These are phyloP conservation scores for Pythium sukuiense DNA, from an alignment of 352 stramenopile species.

Conservation along the genomic window DNA sequence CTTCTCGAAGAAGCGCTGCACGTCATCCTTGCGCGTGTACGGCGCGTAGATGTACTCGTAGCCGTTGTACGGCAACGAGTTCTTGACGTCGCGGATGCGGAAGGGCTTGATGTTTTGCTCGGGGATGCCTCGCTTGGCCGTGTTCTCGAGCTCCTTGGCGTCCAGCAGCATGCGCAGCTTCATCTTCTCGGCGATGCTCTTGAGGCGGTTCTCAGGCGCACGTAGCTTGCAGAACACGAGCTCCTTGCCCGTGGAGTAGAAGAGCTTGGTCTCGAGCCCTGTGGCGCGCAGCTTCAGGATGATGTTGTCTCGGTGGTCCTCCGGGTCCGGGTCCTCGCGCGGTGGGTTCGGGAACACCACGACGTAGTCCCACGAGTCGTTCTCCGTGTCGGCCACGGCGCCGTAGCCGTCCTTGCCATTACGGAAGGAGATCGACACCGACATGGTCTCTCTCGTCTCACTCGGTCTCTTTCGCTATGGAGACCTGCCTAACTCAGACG, in stretches of 20 bases:
- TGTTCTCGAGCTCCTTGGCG: constrained; percentile 50
- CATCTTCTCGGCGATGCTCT: constrained; percentile 63
- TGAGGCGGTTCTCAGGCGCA: constrained; percentile 69
- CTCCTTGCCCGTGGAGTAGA: constrained; percentile 64
- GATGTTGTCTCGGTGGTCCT: constrained; percentile 77
- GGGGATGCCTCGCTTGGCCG: constrained; percentile 68
- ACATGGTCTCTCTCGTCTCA: constrained; percentile 7
- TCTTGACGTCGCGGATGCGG: constrained; percentile 79
- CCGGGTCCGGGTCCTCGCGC: constrained; percentile 54
- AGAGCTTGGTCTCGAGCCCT: constrained; percentile 71
- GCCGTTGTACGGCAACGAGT: constrained; percentile 67
- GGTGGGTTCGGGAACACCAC: constrained; percentile 82
- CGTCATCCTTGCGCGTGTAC: constrained; percentile 68
- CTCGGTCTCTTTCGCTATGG: constrained; percentile 5
- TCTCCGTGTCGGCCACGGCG: constrained; percentile 85
- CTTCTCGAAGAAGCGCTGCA: constrained; percentile 67
- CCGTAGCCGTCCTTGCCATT: constrained; percentile 61
- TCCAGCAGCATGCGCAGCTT: constrained; percentile 80
- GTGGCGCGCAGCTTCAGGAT: constrained; percentile 61
- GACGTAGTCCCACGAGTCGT: constrained; percentile 79
- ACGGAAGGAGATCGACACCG: constrained; percentile 3
- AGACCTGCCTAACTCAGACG: background rate
- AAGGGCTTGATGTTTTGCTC: constrained; percentile 78
- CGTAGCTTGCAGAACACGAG: constrained; percentile 86
- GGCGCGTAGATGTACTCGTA: constrained; percentile 88